A percentile compares a stretch with the other conserved stretches of the same genome.
Conservation (phyloP, 345 rosid species). For the Laguncularia racemosa region DNA sequence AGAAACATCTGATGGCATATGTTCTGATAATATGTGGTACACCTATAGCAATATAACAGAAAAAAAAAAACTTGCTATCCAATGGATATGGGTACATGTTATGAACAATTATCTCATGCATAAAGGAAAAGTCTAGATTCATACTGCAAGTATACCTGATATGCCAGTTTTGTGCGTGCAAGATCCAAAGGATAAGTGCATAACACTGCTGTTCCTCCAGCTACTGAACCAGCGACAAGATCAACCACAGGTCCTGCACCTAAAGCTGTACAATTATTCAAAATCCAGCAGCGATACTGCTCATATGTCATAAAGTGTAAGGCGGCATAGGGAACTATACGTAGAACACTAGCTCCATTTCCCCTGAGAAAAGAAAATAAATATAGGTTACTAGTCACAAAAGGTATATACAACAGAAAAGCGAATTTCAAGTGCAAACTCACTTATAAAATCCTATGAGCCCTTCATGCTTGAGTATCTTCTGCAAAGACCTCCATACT, state of each 20-base stretch:
- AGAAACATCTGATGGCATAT: too few species aligned
- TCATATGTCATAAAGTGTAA: constrained; percentile 95
- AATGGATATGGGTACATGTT: too few species aligned
- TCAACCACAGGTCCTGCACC: constrained; percentile 89
- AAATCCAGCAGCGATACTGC: constrained; percentile 81
- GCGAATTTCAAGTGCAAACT: constrained; percentile 15
- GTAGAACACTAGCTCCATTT: constrained; percentile 91
- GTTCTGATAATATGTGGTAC: too few species aligned
- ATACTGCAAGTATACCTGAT: constrained; percentile 47
- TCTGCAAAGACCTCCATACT: constrained; percentile 60
- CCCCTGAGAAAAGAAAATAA: constrained; percentile 46
- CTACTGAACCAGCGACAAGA: constrained; percentile 88
- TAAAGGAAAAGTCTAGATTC: too few species aligned
- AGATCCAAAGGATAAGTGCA: constrained; percentile 94
- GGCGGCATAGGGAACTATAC: constrained; percentile 96
- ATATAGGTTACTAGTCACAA: constrained; percentile 1
- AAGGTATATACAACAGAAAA: neutral
- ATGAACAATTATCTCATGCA: too few species aligned
- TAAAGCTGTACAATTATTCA: constrained; percentile 53
- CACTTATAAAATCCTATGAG: constrained; percentile 80
- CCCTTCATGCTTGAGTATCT: constrained; percentile 76
- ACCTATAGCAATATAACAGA: too few species aligned
- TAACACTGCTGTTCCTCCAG: constrained; percentile 97
- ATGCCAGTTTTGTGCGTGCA: constrained; percentile 96
- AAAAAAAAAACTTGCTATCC: too few species aligned